Conservation (phyloP, 495 filamentous ascomycete genomes). For the Rostrohypoxylon terebratum region DNA sequence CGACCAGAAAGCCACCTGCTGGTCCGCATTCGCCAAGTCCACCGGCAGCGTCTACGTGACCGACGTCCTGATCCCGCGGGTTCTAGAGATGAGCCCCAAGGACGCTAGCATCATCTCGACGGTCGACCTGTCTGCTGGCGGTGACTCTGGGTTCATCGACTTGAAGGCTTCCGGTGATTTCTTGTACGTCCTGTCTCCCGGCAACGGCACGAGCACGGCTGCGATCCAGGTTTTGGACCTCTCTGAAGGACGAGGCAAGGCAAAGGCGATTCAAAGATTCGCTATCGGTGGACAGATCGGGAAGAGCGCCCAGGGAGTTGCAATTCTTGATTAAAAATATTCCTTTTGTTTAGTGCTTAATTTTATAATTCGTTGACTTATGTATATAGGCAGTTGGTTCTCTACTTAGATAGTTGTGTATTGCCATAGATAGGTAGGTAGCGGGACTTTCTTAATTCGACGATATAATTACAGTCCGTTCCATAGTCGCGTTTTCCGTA, state of each 20-base stretch:
- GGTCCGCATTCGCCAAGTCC: slow-evolving; percentile 57
- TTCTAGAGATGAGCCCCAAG: slow-evolving; percentile 64
- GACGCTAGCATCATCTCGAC: slow-evolving; percentile 56
- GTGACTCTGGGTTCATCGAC: slow-evolving; percentile 67
- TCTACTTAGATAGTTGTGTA: not conserved
- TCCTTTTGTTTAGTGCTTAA: not conserved
- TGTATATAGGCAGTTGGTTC: slow-evolving; percentile 15
- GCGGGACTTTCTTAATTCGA: not conserved
- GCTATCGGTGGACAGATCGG: slow-evolving; percentile 44
- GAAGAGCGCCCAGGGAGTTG: slow-evolving; percentile 52
- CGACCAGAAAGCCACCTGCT: slow-evolving; percentile 68
- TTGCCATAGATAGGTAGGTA: not conserved
- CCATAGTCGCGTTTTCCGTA: not conserved
- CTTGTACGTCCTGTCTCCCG: slow-evolving; percentile 66
- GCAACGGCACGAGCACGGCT: slow-evolving; percentile 60
- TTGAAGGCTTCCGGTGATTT: slow-evolving; percentile 62
- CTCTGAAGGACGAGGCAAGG: slow-evolving; percentile 47
- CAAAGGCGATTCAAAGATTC: slow-evolving; percentile 59
- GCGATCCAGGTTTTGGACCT: slow-evolving; percentile 65
- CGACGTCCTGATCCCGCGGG: slow-evolving; percentile 61
- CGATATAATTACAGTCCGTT: not conserved
- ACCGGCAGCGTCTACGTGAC: slow-evolving; percentile 66
- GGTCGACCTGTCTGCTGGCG: slow-evolving; percentile 56
- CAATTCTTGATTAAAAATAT: slow-evolving; percentile 37
- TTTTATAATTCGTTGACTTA: not conserved